Conservation (phyloP, 768 basidiomycete species). For the Amanita phalloides region DNA sequence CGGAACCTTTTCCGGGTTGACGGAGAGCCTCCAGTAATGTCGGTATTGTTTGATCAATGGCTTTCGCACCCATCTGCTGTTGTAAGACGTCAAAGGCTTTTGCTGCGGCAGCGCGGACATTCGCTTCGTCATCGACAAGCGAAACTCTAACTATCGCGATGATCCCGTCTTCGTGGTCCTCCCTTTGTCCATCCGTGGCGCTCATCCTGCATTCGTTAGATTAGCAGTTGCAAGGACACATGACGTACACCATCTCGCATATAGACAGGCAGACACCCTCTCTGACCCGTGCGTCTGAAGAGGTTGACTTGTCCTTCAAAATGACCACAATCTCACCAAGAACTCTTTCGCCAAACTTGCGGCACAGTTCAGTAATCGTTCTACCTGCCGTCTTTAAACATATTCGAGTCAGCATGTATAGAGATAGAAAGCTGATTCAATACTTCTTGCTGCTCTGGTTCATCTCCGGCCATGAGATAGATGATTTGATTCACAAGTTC, state of each 20-base stretch:
- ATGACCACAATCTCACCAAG: conserved; percentile 76
- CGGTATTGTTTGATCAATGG: conserved; percentile 95
- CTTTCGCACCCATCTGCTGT: conserved; percentile 80
- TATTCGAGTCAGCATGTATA: conserved; percentile 3
- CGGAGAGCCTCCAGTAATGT: conserved; percentile 89
- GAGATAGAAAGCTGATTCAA: background rate
- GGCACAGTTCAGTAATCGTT: conserved; percentile 81
- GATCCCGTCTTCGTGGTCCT: conserved; percentile 83
- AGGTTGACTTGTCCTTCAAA: conserved; percentile 54
- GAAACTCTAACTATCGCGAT: conserved; percentile 76
- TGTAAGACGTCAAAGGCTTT: conserved; percentile 86
- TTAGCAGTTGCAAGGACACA: background rate
- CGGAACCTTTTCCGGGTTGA: conserved; percentile 88
- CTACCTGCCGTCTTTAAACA: conserved; percentile 69
- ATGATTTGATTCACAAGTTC: conserved; percentile 76
- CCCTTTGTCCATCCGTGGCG: conserved; percentile 72
- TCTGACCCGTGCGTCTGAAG: conserved; percentile 50
- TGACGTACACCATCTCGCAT: conserved; percentile 74
- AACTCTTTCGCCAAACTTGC: conserved; percentile 92
- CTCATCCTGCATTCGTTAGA: conserved; percentile 46
- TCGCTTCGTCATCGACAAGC: conserved; percentile 79
- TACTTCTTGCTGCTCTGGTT: conserved; percentile 87
- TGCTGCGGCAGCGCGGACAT: conserved; percentile 84
- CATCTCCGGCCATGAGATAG: conserved; percentile 63
- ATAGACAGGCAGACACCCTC: conserved; percentile 86